Evolutionary conservation across 1,284 basidiomycete species (phyloP), one percentile per base, ranked within the genome.

Genomic region (Ustilago vetiveriae): DNA sequence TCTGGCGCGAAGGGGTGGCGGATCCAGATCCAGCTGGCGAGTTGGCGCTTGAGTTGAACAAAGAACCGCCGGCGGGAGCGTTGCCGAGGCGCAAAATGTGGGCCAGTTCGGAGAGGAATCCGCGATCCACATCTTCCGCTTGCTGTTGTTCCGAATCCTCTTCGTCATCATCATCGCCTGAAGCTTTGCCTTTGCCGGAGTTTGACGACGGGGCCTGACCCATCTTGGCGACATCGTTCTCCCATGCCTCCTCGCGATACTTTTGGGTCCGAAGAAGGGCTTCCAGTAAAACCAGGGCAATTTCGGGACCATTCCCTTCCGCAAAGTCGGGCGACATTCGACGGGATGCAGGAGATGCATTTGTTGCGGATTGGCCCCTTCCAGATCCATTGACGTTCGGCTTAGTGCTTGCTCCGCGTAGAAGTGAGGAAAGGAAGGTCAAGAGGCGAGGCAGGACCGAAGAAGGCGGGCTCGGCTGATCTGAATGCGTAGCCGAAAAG

Each of bases 251-350:
- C 36, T 76, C 85, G 40, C 94, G 87, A 73, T 88, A 90, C 78
- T 92, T 88, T 46, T 89, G 88, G 17, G 90, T 88, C 16, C 93
- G 87, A 10, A 98, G 85, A n/a, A 95, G 84, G 1, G 90, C 88
- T 80, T 93, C 92, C 5, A 97, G 86, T 69, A 91, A 92, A 82
- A 95, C 93, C 1, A 96, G 91, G 1, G 90, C 90, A 36, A 96
- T 88, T 79, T 97, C 94, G 48, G 90, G 90, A 64, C 90, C 91
- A 76, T 91, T 88, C 17, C 79, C 79, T 36, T 81, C 74, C 6
- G 80, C 76, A 63, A 60, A 78, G 37, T 74, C 74, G 7, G 68
- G 68, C 6, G 57, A 71, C 29, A 46, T 45, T 27, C 68, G 48
- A 16, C 68, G 62, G 1, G 50, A 39, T 6, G 68, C 52, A 16